Percentiles rank a stretch among this genome's conserved stretches.
Evolutionary conservation across 805 yeast genomes (phyloP).

Genomic region (Saccharomycopsis schoenii): DNA sequence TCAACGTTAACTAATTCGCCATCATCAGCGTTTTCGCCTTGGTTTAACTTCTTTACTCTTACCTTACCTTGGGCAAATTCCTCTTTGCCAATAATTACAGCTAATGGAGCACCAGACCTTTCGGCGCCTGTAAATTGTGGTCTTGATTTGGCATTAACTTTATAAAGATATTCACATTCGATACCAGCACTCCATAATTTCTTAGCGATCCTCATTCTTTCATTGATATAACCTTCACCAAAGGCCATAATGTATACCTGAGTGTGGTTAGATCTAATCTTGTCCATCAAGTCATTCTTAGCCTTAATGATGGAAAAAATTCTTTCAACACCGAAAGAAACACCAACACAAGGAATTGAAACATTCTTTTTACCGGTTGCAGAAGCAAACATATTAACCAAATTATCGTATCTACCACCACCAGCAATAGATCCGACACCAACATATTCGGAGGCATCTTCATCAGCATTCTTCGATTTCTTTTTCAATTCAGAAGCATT

Average conservation of each 20-base stretch:
- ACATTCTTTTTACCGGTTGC: conserved; percentile 69
- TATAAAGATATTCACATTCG: conserved; percentile 85
- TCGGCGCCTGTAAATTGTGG: conserved; percentile 98
- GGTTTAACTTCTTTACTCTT: conserved; percentile 82
- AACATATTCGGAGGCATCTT: conserved; percentile 91
- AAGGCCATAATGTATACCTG: conserved; percentile 96
- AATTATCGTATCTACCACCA: conserved; percentile 95
- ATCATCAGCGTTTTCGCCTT: conserved; percentile 78
- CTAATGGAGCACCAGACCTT: conserved; percentile 80
- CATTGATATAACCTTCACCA: conserved; percentile 92
- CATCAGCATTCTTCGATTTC: conserved; percentile 46
- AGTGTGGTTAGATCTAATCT: conserved; percentile 73
- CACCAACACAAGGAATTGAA: conserved; percentile 93
- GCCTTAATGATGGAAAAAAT: conserved; percentile 82
- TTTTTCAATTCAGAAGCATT: conserved; percentile 61
- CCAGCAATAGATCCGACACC: conserved; percentile 99
- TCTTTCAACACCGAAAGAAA: conserved; percentile 95
- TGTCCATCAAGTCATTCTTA: conserved; percentile 51
- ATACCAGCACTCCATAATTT: conserved; percentile 81
- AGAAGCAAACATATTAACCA: conserved; percentile 90
- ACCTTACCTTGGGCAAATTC: conserved; percentile 75
- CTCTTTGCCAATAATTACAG: conserved; percentile 92
- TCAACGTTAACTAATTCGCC: conserved; percentile 68
- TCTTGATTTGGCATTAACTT: conserved; percentile 86
- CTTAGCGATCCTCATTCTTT: conserved; percentile 82